phyloP scores from a whole-genome alignment of 176 grass and related monocot genomes.

The Poa annua region DNA sequence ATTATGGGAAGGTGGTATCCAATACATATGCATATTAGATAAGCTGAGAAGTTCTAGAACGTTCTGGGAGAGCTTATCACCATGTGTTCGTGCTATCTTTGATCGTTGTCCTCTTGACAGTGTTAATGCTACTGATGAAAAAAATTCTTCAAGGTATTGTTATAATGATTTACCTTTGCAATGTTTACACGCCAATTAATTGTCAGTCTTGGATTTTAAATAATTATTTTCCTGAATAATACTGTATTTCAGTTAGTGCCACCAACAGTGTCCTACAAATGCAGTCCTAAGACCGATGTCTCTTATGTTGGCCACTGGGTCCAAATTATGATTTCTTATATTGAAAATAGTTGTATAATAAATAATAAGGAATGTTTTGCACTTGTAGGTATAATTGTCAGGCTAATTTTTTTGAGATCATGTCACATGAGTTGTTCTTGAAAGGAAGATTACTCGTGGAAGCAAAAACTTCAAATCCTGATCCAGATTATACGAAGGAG shows the following conservation, averaged over 20 bases:
- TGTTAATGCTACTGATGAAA: conserved; percentile 37
- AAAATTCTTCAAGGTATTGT: conserved; percentile 56
- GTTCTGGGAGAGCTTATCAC: conserved; percentile 80
- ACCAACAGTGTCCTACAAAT: background rate
- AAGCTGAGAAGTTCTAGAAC: conserved; percentile 64
- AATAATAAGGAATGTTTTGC: conserved; percentile 30
- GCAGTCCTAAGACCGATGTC: background rate
- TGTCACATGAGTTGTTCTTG: conserved; percentile 86
- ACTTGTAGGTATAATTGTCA: conserved; percentile 67
- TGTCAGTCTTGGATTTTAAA: background rate
- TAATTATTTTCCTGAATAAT: background rate
- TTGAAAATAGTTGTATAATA: conserved; percentile 3
- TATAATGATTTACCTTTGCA: conserved; percentile 4
- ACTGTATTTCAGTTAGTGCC: background rate
- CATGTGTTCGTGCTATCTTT: conserved; percentile 51
- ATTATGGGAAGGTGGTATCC: conserved; percentile 83
- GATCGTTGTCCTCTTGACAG: conserved; percentile 44
- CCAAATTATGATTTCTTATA: background rate
- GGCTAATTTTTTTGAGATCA: conserved; percentile 73
- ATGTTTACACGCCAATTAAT: background rate
- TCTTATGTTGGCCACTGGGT: background rate
- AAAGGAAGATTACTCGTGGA: conserved; percentile 59
- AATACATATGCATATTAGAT: conserved; percentile 67
- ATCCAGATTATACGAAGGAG: conserved; percentile 26
- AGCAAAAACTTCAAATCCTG: conserved; percentile 42